A percentile compares a stretch with the other conserved stretches of the same genome.
These are phyloP conservation scores for Leccinum ponderosum DNA, from an alignment of 1,284 basidiomycete genomes.

Conservation along the genomic window DNA sequence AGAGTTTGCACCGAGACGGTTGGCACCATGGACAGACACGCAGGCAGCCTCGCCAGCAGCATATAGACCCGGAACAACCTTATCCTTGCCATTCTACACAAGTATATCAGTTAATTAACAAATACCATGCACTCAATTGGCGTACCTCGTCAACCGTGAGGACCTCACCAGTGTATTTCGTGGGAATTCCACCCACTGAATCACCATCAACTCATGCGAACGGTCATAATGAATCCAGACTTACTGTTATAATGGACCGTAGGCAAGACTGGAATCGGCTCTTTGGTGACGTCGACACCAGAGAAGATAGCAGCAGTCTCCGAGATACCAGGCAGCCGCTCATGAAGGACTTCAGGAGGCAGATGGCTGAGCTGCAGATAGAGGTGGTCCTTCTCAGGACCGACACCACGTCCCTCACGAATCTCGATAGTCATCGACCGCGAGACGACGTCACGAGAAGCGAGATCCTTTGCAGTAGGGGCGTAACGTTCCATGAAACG, in stretches of 20 bases:
- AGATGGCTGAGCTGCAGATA: constrained; percentile 98
- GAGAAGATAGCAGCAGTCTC: constrained; percentile 99
- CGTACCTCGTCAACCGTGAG: constrained; percentile 74
- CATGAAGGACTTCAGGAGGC: constrained; percentile 94
- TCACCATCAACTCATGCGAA: constrained; percentile 19
- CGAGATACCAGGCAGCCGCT: constrained; percentile 98
- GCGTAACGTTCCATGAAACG: constrained; percentile 99
- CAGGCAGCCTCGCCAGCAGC: constrained; percentile 99
- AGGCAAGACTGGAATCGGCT: constrained; percentile 96
- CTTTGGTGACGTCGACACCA: constrained; percentile 99
- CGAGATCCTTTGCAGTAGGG: constrained; percentile 98
- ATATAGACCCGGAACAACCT: constrained; percentile 95
- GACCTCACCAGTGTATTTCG: constrained; percentile 98
- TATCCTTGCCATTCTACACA: constrained; percentile 78
- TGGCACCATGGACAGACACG: constrained; percentile 99
- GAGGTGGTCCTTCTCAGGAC: constrained; percentile 98
- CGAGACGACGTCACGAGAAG: constrained; percentile 99
- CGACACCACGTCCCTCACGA: constrained; percentile 98
- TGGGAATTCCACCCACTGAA: constrained; percentile 98
- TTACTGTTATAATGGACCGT: constrained; percentile 96
- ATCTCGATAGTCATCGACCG: constrained; percentile 99
- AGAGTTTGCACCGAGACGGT: constrained; percentile 99
- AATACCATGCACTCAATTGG: neutral
- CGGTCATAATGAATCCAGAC: constrained; percentile 25
- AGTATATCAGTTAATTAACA: constrained; percentile 1